Percentiles rank a stretch among this genome's conserved stretches.
Conservation (phyloP, 2,329 filamentous ascomycete genomes). For the Xylariomycetidae sp. region DNA sequence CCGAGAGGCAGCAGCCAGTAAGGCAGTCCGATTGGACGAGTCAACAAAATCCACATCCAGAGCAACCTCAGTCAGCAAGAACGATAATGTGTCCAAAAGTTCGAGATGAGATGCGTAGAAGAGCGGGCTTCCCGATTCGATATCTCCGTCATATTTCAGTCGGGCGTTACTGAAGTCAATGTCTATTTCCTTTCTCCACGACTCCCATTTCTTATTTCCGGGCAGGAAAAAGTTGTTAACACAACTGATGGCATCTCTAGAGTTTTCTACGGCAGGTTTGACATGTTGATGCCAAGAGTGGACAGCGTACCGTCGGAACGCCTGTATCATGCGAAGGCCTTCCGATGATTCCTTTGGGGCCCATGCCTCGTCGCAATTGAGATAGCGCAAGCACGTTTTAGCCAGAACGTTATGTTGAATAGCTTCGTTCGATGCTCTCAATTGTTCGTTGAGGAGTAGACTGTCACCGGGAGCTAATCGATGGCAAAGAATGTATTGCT, state of each 20-base stretch:
- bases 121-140: constrained; percentile 1
- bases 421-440: constrained; percentile 3
- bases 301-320: constrained; percentile 3
- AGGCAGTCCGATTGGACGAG: constrained; percentile 2
- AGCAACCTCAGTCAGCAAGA: constrained; percentile 3
- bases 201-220: constrained; percentile 4
- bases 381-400: constrained; percentile 8
- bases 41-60: constrained; percentile 4
- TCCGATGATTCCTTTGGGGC: neutral
- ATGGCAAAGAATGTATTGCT: constrained; percentile 8
- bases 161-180: neutral
- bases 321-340: neutral
- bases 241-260: neutral
- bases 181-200: constrained; percentile 3
- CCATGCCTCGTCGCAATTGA: constrained; percentile 3
- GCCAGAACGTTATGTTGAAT: constrained; percentile 9
- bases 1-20: constrained; percentile 2
- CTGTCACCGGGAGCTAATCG: neutral
- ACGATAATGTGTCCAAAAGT: constrained; percentile 4
- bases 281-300: constrained; percentile 2
- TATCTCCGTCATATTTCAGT: neutral
- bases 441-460: constrained; percentile 3
- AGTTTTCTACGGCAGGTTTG: neutral
- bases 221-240: constrained; percentile 8
- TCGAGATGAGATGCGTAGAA: constrained; percentile 7